phyloP scores from a whole-genome alignment of 495 filamentous ascomycete genomes.

The Polyplosphaeria fusca region DNA sequence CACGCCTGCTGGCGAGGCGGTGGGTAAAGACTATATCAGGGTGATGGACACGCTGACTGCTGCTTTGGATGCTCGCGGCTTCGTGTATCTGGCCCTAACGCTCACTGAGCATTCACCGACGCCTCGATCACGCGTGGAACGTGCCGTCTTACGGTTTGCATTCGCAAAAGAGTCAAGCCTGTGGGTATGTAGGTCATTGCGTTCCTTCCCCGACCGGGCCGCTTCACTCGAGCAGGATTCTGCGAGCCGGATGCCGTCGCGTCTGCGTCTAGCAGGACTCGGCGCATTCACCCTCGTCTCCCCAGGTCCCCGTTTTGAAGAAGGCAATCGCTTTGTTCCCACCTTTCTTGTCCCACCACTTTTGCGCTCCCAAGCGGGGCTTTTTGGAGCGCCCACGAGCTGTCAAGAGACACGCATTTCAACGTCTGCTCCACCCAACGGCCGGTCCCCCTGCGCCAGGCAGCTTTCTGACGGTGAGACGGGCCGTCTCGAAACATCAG shows the following conservation, averaged over 20 bases:
- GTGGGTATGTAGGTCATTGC: too few relatives aligned
- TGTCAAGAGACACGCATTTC: not conserved
- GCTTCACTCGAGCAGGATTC: too few relatives aligned
- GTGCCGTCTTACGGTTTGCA: conserved; percentile 17
- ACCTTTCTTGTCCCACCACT: too few relatives aligned
- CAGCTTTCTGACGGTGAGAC: conserved; percentile 1
- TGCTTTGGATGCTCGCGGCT: not conserved
- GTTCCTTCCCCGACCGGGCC: too few relatives aligned
- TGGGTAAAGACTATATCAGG: conserved; percentile 16
- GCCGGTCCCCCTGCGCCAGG: not conserved
- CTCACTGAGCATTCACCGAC: conserved; percentile 7
- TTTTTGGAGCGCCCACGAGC: not conserved
- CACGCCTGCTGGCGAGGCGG: not conserved
- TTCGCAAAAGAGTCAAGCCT: too few relatives aligned
- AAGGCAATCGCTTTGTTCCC: too few relatives aligned
- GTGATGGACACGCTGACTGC: conserved; percentile 15
- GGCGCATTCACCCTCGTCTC: too few relatives aligned
- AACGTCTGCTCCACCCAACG: not conserved
- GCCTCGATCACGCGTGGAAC: not conserved
- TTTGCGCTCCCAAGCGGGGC: not conserved
- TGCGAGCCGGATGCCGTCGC: too few relatives aligned
- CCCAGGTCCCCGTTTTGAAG: too few relatives aligned
- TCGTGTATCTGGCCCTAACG: not conserved
- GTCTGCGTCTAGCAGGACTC: too few relatives aligned
- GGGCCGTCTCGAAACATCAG: not conserved